A percentile compares a stretch with the other conserved stretches of the same genome.
phyloP scores from a whole-genome alignment of 2,329 filamentous ascomycete genomes.

The Neodidymelliopsis sp. region DNA sequence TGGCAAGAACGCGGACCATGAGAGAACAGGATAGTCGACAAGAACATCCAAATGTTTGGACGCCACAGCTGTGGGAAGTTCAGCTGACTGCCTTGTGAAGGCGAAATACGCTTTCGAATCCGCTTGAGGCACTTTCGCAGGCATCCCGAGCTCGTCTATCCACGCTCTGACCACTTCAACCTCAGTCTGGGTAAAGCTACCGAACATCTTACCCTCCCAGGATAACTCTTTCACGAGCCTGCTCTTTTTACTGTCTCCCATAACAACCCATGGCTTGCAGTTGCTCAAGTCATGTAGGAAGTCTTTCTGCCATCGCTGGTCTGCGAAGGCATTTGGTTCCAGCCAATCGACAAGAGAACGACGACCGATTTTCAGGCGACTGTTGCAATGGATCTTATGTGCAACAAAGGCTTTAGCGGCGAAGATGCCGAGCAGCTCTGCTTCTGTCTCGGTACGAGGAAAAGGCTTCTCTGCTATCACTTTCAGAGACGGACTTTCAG shows the following conservation, averaged over 20 bases:
- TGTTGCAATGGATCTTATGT: constrained; percentile 52
- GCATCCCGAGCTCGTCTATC: constrained; percentile 48
- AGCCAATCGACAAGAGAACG: constrained; percentile 53
- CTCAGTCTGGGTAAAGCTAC: constrained; percentile 57
- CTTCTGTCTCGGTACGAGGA: constrained; percentile 22
- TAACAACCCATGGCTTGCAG: constrained; percentile 53
- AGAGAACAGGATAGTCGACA: constrained; percentile 1
- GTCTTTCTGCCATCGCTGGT: constrained; percentile 42
- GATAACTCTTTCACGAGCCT: constrained; percentile 52
- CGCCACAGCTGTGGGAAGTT: not conserved
- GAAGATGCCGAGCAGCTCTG: constrained; percentile 42
- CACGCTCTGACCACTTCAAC: constrained; percentile 48
- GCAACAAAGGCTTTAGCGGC: constrained; percentile 50
- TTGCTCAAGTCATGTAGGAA: constrained; percentile 49
- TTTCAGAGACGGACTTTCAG: constrained; percentile 28
- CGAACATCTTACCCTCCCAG: constrained; percentile 61
- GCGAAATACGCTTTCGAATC: constrained; percentile 29
- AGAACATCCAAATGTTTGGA: not conserved
- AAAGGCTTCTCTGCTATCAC: constrained; percentile 8
- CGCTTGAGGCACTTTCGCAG: not conserved
- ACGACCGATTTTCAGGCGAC: constrained; percentile 50
- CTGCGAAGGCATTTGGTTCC: constrained; percentile 41
- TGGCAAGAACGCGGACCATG: not conserved
- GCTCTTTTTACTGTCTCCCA: constrained; percentile 52
- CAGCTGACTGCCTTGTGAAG: constrained; percentile 23